Conservation (phyloP, 768 basidiomycete genomes). For the Tylopilus subfusipes region DNA sequence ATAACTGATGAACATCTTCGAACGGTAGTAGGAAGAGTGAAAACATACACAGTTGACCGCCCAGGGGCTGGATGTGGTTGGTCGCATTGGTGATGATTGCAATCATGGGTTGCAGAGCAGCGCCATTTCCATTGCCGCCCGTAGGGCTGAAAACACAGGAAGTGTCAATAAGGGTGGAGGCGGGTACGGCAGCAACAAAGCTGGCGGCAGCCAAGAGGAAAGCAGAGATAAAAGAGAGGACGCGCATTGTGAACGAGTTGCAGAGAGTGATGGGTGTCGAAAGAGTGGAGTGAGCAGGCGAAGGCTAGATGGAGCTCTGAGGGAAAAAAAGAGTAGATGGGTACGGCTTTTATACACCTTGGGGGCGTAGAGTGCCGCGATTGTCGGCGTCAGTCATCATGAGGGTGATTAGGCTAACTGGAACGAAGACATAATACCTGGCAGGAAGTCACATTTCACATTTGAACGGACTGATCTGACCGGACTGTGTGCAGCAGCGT, state of each 20-base stretch:
- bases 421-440: background rate
- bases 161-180: background rate
- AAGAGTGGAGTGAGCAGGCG: conserved; percentile 1
- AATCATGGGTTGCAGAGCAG: conserved; percentile 12
- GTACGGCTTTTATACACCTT: conserved; percentile 15
- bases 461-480: conserved; percentile 18
- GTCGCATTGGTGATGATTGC: conserved; percentile 13
- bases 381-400: too few relatives aligned
- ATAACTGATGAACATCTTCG: background rate
- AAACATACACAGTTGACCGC: conserved; percentile 6
- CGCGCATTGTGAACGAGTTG: conserved; percentile 20
- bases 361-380: background rate
- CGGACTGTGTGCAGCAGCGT: background rate
- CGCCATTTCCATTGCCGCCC: conserved; percentile 4
- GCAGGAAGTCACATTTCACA: conserved; percentile 18
- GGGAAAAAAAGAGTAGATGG: background rate
- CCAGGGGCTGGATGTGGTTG: background rate
- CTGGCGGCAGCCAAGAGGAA: conserved; percentile 15
- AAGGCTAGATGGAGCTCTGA: conserved; percentile 3
- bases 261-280: conserved; percentile 12
- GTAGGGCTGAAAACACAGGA: conserved; percentile 3
- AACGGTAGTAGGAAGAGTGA: rapidly evolving
- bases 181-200: conserved; percentile 19
- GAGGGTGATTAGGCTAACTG: background rate
- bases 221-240: conserved; percentile 24